Base-by-base conservation (phyloP, 345 rosid genomes). In the Populus nigra region DNA sequence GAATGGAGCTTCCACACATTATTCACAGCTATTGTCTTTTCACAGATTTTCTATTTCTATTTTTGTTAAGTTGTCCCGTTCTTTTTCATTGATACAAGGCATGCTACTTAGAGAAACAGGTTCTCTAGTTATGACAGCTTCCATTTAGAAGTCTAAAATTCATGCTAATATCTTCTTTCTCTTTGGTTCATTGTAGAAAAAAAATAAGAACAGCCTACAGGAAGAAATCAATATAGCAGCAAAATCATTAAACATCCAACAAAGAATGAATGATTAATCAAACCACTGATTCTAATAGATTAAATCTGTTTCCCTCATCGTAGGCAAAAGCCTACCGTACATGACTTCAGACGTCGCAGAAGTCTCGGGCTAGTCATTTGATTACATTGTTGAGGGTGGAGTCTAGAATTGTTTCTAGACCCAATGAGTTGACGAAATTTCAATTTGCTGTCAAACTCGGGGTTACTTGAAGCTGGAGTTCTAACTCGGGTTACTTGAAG, bases 301-400 rank as follows among this genome's bases (percentile, higher is more conserved):
- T 39, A 5, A 36, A 35, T 8, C 25, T 10, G 39, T 45, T 3
- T 74, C 70, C 36, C 27, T 23, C 66, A 45, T 73, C 59, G 73
- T 66, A 89, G 93, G 88, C 53, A 69, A 66, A 63, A 79, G 65
- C 66, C 80, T 84, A 41, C 91, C 92, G 45, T 85, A 83, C 73
- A 82, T 87, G 88, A 91, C 93, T 63, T 81, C 87, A 12, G 91
- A 90, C 67, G 83, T 83, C 1, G 67, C 78, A 59, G 86, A 90
- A 75, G 69, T 90, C 18, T 83, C 90, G 0, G 90, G 94, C 75
- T 86, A 84, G 87, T 91, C 91, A 76, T 91, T 91, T 61, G 92
- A 92, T 79, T 89, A 89, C 87, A 89, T 88, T 55, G 11, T 92
- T 38, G 88, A 87, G 95, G 96, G 96, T 89, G 31, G 97, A 89